phyloP scores from a whole-genome alignment of 106 monocot species.

The Allium cepa region DNA sequence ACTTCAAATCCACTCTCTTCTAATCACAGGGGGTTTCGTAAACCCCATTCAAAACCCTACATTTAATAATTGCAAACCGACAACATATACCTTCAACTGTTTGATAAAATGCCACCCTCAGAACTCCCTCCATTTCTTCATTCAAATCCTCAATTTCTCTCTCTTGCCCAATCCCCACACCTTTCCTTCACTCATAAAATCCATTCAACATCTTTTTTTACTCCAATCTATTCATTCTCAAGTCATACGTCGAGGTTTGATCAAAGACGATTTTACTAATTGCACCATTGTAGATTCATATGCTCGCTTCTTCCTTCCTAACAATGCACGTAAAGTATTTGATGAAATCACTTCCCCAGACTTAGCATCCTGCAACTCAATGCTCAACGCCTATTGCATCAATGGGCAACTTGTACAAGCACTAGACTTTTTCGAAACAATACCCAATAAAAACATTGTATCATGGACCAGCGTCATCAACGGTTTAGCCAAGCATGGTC shows the following conservation, averaged over 20 bases:
- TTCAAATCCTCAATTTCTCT: constrained; percentile 23
- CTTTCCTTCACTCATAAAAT: constrained; percentile 51
- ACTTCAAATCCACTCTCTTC: constrained; percentile 44
- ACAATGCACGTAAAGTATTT: constrained; percentile 27
- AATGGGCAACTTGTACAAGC: constrained; percentile 22
- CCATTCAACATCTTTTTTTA: constrained; percentile 5
- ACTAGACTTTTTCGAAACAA: constrained; percentile 13
- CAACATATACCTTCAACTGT: constrained; percentile 47
- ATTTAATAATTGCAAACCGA: not conserved
- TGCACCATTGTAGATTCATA: constrained; percentile 35
- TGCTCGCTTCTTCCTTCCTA: constrained; percentile 10
- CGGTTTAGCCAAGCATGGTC: constrained; percentile 29
- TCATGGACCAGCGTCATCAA: constrained; percentile 55
- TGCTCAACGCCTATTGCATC: constrained; percentile 35
- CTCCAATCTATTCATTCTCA: constrained; percentile 23
- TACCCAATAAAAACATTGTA: constrained; percentile 22
- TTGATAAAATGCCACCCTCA: constrained; percentile 23
- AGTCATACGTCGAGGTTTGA: constrained; percentile 25
- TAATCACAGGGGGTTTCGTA: constrained; percentile 40
- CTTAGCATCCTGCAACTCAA: constrained; percentile 32
- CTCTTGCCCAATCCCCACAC: constrained; percentile 39
- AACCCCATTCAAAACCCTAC: not conserved
- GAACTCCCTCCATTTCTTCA: constrained; percentile 32
- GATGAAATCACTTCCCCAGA: constrained; percentile 40
- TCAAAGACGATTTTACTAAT: constrained; percentile 21